Conservation (phyloP, 148 eudicot species). For the Limonium bicolor region DNA sequence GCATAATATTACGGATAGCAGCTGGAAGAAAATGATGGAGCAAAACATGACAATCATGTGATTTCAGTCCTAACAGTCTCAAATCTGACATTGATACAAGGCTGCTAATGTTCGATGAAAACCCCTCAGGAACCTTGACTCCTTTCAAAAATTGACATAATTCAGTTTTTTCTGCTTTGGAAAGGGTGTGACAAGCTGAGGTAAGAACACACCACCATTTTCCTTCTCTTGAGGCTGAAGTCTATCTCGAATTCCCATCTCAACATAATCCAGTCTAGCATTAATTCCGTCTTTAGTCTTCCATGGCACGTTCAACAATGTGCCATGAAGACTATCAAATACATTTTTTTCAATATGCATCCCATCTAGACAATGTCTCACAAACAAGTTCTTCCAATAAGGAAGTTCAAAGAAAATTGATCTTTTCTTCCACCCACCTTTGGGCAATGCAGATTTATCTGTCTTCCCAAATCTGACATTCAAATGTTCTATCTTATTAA, state of each 20-base stretch:
- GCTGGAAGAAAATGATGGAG: constrained; percentile 1
- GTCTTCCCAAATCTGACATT: neutral
- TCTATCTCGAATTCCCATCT: neutral
- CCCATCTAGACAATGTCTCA: constrained; percentile 3
- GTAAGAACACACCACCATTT: neutral
- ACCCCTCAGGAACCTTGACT: constrained; percentile 8
- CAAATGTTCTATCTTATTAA: neutral
- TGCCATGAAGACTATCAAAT: constrained; percentile 1
- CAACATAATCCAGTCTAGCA: neutral
- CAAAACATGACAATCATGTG: constrained; percentile 11
- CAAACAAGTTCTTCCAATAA: neutral
- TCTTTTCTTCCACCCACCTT: neutral
- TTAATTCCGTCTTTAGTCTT: constrained; percentile 1
- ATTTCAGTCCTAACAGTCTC: constrained; percentile 1
- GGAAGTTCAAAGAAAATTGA: constrained; percentile 8
- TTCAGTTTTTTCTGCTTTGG: neutral
- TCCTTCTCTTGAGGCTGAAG: neutral
- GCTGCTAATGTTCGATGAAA: neutral
- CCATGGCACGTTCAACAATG: neutral
- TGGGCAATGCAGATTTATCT: neutral
- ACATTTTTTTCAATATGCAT: constrained; percentile 5
- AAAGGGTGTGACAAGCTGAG: neutral
- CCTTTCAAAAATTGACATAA: neutral
- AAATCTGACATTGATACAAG: neutral
- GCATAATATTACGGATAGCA: too few relatives aligned